A percentile compares a stretch with the other conserved stretches of the same genome.
Evolutionary conservation across 2,329 filamentous ascomycete genomes (phyloP).

Genomic region (Xylaria sp.): DNA sequence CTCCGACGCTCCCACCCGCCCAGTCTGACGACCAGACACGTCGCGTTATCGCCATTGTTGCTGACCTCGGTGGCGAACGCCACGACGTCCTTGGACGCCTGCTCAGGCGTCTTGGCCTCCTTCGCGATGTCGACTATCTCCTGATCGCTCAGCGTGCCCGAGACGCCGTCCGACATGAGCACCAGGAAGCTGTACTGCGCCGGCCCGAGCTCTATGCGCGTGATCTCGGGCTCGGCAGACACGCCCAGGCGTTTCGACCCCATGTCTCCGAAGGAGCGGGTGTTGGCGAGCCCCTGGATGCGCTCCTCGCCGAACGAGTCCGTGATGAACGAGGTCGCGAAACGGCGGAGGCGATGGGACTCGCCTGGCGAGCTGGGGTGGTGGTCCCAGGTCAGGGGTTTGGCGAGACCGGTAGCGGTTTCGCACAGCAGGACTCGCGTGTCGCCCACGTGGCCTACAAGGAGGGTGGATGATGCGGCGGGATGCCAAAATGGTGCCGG

Average conservation of each 20-base stretch:
- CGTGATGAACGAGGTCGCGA: constrained; percentile 85
- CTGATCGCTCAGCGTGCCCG: constrained; percentile 86
- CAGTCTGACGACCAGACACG: constrained; percentile 73
- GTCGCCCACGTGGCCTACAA: constrained; percentile 93
- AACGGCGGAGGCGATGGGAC: constrained; percentile 83
- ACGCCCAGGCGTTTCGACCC: constrained; percentile 91
- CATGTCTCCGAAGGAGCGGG: constrained; percentile 93
- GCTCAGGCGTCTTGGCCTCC: constrained; percentile 89
- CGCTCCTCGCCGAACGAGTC: constrained; percentile 98
- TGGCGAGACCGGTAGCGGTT: constrained; percentile 81
- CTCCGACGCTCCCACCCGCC: constrained; percentile 77
- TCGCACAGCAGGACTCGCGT: constrained; percentile 91
- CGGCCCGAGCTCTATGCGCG: constrained; percentile 79
- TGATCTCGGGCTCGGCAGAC: constrained; percentile 91
- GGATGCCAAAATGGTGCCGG: constrained; percentile 97
- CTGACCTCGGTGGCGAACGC: constrained; percentile 89
- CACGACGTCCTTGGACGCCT: constrained; percentile 82
- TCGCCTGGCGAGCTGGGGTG: constrained; percentile 91
- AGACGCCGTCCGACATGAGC: constrained; percentile 89
- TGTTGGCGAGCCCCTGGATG: constrained; percentile 93
- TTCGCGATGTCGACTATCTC: constrained; percentile 97
- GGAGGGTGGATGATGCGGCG: constrained; percentile 80
- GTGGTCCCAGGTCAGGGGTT: constrained; percentile 89
- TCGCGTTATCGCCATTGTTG: constrained; percentile 73
- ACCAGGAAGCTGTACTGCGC: constrained; percentile 92